Base-by-base conservation (phyloP, 2,329 filamentous ascomycete species). In the Aspergillus calidoustus region DNA sequence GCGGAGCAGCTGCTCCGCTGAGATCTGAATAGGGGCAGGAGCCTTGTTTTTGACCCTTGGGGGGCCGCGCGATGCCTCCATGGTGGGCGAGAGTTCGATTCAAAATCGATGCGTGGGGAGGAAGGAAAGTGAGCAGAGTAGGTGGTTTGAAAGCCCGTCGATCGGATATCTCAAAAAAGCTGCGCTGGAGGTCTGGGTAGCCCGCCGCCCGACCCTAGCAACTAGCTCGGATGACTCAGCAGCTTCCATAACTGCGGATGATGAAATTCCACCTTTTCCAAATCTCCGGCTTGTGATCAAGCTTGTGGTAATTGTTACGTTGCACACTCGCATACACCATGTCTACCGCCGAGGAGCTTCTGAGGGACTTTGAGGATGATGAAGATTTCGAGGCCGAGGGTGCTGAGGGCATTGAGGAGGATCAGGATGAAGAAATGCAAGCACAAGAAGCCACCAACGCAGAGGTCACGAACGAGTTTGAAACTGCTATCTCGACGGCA, bases 41-140 rank as follows among this genome's bases (percentile, higher is more conserved):
- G 91, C 92, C 90, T 99, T 99, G 84, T 99, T 98, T 80, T 98
- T 98, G 84, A 99, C 95, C 86, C 93, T 86, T 13, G 95, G 94
- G 61, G 95, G 94, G 71, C 94, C 95, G 67, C 94, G 90, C 69
- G 91, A 89, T 61, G 90, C 87, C 84, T 98, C 94, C 93, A 98
- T 97, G 66, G 65, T 86, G 77, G 69, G 15, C 58, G 34, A 43
- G 57, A 15, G 48, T 22, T 34, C 19, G 43, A 58, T 13, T 34
- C 13, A n/a, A 54, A 54, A 9, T 11, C 34, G 30, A 22, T 52
- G 49, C 50, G 52, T 22, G 43, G 51, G 28, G 31, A 23, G 47
- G 31, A 34, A 48, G 19, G 13, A 28, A 54, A 55, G 28, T 56
- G 38, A 53, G n/a, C 53, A 49, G 52, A 41, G 13, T 54, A 38